Evolutionary conservation across 257 asterid genomes (phyloP), one percentile per base, ranked within the genome.

Genomic region (Paraleonurus japonicus): DNA sequence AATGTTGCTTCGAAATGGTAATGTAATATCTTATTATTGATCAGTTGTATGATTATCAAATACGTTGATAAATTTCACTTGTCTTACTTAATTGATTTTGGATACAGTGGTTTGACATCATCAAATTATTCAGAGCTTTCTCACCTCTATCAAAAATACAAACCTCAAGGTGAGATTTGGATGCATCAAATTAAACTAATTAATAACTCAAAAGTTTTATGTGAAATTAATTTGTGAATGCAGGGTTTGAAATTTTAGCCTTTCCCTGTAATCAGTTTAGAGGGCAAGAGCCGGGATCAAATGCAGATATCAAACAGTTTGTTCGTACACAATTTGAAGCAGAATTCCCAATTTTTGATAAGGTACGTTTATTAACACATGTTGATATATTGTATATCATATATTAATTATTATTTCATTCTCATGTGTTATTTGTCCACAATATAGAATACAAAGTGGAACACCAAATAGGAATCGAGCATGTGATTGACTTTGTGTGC

Each of bases 1-100:
- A 94, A 94, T 80, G 98, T 94, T 63, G 98, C 98, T 73, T 94
- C 98, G 65, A 82, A 75, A 91, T 94, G 98, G 98, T 91, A 89
- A n/a, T n/a, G n/a, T n/a, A n/a, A 58, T 23, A 23, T 69, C 30
- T 15, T 45, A 48, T 12, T 45, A 48, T 3, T n/a, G n/a, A n/a
- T 4, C 41, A 37, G 10, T 70, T 16, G 5, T 47, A 15, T 50
- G 15, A 23, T 73, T 33, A 6, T 15, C 8, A 19, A 24, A 24
- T 43, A 54, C 61, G 60, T 67, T 28, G 35, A 1, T 16, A 23
- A 59, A 69, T 72, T 76, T 26, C 50, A 48, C 37, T 48, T 22
- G 4, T 65, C 82, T 48, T 48, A 12, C 57, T 30, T 65, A 32
- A 22, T 67, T 75, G 65, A 43, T 74, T 84, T 57, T 80, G 61